These are phyloP conservation scores for Salix viminalis DNA, from an alignment of 345 rosid species.

Conservation along the genomic window DNA sequence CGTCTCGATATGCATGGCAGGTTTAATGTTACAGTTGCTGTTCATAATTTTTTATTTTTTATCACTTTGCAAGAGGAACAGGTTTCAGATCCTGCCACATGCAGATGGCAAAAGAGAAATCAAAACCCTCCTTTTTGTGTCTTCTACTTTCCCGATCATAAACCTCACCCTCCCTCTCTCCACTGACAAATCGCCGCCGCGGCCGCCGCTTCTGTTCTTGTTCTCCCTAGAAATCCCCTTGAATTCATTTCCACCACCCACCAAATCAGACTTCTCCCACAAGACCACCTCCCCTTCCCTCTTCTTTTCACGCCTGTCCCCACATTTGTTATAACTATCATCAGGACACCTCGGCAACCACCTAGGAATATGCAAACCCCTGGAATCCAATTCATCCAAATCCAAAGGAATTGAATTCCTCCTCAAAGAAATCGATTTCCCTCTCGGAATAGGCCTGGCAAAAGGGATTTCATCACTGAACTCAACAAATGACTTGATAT, in stretches of 20 bases:
- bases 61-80: no score
- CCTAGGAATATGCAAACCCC: constrained; percentile 23
- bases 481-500: constrained; percentile 34
- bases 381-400: background rate
- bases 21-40: no score
- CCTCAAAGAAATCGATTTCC: background rate
- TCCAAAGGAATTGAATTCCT: background rate
- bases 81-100: no score
- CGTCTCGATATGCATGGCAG: background rate
- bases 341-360: constrained; percentile 44
- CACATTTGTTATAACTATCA: background rate
- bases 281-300: background rate
- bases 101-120: background rate
- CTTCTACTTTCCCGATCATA: constrained; percentile 9
- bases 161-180: constrained; percentile 24
- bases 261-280: constrained; percentile 27
- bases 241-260: background rate
- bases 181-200: constrained; percentile 14
- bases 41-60: no score
- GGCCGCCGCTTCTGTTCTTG: background rate
- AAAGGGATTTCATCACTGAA: constrained; percentile 48
- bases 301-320: background rate
- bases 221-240: background rate
- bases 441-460: constrained; percentile 46
- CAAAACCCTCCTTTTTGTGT: background rate